These are phyloP conservation scores for Exserohilum turcica DNA, from an alignment of 2,329 filamentous ascomycete species.

Conservation along the genomic window DNA sequence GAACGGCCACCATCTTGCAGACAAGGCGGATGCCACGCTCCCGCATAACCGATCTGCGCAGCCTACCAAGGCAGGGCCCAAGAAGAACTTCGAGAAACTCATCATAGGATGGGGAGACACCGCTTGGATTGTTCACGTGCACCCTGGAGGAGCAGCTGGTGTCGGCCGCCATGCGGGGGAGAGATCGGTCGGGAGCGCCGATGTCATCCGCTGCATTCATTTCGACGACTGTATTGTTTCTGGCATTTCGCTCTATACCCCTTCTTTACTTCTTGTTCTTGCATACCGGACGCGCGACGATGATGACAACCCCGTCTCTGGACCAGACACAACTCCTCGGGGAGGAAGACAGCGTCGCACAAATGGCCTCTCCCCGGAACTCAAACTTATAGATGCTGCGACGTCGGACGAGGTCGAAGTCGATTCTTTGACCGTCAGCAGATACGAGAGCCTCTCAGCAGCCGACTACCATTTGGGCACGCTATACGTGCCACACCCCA, in stretches of 20 bases:
- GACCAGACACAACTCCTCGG: conserved; percentile 62
- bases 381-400: conserved; percentile 86
- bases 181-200: conserved; percentile 75
- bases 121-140: conserved; percentile 93
- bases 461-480: conserved; percentile 91
- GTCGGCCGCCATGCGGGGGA: conserved; percentile 71
- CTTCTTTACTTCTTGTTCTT: conserved; percentile 85
- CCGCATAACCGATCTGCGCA: conserved; percentile 54
- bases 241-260: conserved; percentile 94
- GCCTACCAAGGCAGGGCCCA: conserved; percentile 42
- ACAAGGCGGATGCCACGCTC: conserved; percentile 40
- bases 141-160: conserved; percentile 71
- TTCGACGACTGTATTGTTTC: conserved; percentile 95
- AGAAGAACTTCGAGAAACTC: conserved; percentile 68
- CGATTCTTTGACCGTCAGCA: conserved; percentile 82
- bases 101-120: conserved; percentile 95
- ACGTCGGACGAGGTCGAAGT: conserved; percentile 84
- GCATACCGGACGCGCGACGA: conserved; percentile 82
- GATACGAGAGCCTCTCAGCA: conserved; percentile 82
- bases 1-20: conserved; percentile 41
- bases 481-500: conserved; percentile 74
- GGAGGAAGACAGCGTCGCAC: conserved; percentile 72
- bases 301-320: conserved; percentile 63
- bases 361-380: conserved; percentile 83
- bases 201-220: conserved; percentile 89